These are phyloP conservation scores for Glycine tomentella DNA, from an alignment of 306 rosid genomes.

Conservation along the genomic window DNA sequence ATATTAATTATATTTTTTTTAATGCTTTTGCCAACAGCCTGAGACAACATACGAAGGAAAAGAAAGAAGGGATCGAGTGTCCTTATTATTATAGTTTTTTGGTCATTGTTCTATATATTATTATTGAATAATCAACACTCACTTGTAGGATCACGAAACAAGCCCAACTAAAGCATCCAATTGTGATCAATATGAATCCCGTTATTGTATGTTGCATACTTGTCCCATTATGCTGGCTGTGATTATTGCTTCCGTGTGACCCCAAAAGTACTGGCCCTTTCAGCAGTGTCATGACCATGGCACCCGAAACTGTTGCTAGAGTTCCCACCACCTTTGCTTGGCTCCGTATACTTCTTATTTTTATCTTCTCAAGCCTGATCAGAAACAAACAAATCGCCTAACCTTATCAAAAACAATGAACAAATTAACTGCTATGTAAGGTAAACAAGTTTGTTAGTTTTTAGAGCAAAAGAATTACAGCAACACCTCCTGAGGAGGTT, in stretches of 20 bases:
- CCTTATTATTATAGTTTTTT: no score
- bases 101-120: neutral
- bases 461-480: no score
- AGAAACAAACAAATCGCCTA: neutral
- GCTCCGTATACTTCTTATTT: conserved; percentile 62
- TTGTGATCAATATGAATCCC: conserved; percentile 70
- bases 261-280: conserved; percentile 81
- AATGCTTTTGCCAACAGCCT: no score
- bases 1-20: no score
- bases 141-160: conserved; percentile 84
- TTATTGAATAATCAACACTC: neutral
- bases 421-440: no score
- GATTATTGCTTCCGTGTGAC: conserved; percentile 40
- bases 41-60: no score
- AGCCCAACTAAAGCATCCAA: conserved; percentile 86
- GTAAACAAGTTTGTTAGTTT: no score
- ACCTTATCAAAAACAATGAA: neutral
- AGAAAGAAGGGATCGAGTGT: no score
- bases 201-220: conserved; percentile 61
- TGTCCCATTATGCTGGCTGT: conserved; percentile 43
- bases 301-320: conserved; percentile 79
- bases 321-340: conserved; percentile 91
- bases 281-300: conserved; percentile 81
- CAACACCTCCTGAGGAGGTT: no score
- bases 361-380: conserved; percentile 76